Evolutionary conservation across 352 stramenopile species (phyloP).

Genomic region (Pythium brassicae): DNA sequence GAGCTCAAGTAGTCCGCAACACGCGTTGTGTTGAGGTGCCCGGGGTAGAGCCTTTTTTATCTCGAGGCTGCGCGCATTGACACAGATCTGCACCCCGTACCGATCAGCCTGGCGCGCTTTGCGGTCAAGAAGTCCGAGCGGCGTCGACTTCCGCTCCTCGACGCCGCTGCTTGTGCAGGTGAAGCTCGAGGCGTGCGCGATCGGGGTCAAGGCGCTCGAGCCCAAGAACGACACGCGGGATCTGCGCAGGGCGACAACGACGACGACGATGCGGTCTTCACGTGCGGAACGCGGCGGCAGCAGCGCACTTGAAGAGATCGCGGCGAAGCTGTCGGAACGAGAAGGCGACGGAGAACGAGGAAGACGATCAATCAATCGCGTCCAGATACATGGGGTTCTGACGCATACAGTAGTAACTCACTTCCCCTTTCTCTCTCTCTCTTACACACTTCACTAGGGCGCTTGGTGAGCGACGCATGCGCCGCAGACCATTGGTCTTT

Average conservation of each 20-base stretch:
- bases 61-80: no score
- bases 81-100: slow-evolving; percentile 79
- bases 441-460: no score
- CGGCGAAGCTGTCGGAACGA: slow-evolving; percentile 52
- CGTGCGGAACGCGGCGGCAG: slow-evolving; percentile 14
- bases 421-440: no score
- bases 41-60: no score
- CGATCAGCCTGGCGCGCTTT: slow-evolving; percentile 66
- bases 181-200: slow-evolving; percentile 67
- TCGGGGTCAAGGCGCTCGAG: slow-evolving; percentile 58
- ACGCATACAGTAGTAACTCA: no score
- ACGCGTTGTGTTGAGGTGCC: no score
- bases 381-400: no score
- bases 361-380: no score
- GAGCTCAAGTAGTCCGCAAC: no score
- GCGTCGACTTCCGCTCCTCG: slow-evolving; percentile 63
- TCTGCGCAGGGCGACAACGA: slow-evolving; percentile 34
- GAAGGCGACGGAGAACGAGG: slow-evolving; percentile 70
- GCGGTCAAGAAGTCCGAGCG: slow-evolving; percentile 56
- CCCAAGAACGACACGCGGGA: slow-evolving; percentile 70
- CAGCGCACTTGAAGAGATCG: slow-evolving; percentile 48
- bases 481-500: no score
- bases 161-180: slow-evolving; percentile 69
- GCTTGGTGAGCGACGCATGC: no score
- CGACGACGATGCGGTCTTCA: slow-evolving; percentile 30